phyloP scores from a whole-genome alignment of 495 filamentous ascomycete genomes.

The Daldinia concentrica region DNA sequence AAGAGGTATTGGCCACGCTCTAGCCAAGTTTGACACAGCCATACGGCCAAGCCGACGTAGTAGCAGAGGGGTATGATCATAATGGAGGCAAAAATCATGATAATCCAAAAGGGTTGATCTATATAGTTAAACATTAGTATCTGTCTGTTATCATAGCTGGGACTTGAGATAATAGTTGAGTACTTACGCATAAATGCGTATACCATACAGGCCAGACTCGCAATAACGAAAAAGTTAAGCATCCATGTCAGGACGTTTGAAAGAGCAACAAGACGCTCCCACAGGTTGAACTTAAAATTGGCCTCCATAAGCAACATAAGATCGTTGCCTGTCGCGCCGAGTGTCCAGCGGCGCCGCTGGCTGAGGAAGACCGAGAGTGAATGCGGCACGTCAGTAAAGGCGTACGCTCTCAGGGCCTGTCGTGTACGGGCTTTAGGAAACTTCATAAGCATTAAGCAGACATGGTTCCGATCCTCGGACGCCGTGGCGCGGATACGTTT shows the following conservation, averaged over 20 bases:
- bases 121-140: conserved; percentile 1
- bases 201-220: conserved; percentile 40
- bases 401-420: conserved; percentile 45
- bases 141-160: background rate
- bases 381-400: conserved; percentile 45
- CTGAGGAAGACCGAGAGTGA: conserved; percentile 46
- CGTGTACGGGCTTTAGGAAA: conserved; percentile 40
- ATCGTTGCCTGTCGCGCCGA: conserved; percentile 46
- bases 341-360: conserved; percentile 47
- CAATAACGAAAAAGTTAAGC: conserved; percentile 47
- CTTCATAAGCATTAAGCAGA: conserved; percentile 45
- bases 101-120: conserved; percentile 41
- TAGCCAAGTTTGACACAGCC: conserved; percentile 33
- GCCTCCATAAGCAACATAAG: conserved; percentile 42
- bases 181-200: conserved; percentile 38
- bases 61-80: conserved; percentile 42
- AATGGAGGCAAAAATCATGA: conserved; percentile 44
- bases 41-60: conserved; percentile 35
- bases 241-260: conserved; percentile 43
- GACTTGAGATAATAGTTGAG: background rate
- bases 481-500: conserved; percentile 45
- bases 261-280: conserved; percentile 45
- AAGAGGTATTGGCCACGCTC: conserved; percentile 40
- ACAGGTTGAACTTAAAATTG: conserved; percentile 24
- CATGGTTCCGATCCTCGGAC: conserved; percentile 47